Evolutionary conservation across 768 basidiomycete genomes (phyloP), one percentile per base, ranked within the genome.

Genomic region (Auriscalpium microsporum): DNA sequence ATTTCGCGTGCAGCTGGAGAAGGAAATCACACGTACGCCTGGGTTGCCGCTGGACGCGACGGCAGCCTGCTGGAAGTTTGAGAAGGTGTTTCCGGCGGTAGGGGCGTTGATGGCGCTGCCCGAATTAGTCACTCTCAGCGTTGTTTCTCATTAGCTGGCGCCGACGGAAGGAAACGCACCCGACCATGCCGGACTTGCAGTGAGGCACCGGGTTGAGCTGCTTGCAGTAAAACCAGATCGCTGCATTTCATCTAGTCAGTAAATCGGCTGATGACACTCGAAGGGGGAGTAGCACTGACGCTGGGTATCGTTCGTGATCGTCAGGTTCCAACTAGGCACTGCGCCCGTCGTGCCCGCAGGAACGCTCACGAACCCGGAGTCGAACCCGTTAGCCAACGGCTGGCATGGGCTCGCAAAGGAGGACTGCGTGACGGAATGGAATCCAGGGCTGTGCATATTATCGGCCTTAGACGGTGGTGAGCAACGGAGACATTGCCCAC

Each of bases 171-270:
- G 8, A 16, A 21, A 21, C 58, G n/a, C 54, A 69, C 67, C 69
- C 70, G 28, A 71, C 69, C 70, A 72, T 72, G 53, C 69, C 70
- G 8, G 64, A 54, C 10, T 55, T 47, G 59, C 81, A 82, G 65
- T 83, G 80, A 11, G 70, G 65, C 2, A 44, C 1, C 1, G 74
- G 75, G 4, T 51, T 2, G 11, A 73, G 64, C 63, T 78, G 78
- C 57, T 79, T 78, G 71, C 81, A 83, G 74, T 70, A 82, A 73
- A 81, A 80, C 77, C 78, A 83, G 46, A 82, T 73, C 4, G 80
- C 80, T 69, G 53, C 71, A 4, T 28, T 28, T 28, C 28, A 28
- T 28, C 5, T 1, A 7, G 4, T 28, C 28, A 2, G 28, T 28
- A 2, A 28, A 4, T 28, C 28, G 5, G 28, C 28, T 28, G 28